Evolutionary conservation across 2,329 filamentous ascomycete species (phyloP), one percentile per base, ranked within the genome.

Genomic region (Setomelanomma holmii): DNA sequence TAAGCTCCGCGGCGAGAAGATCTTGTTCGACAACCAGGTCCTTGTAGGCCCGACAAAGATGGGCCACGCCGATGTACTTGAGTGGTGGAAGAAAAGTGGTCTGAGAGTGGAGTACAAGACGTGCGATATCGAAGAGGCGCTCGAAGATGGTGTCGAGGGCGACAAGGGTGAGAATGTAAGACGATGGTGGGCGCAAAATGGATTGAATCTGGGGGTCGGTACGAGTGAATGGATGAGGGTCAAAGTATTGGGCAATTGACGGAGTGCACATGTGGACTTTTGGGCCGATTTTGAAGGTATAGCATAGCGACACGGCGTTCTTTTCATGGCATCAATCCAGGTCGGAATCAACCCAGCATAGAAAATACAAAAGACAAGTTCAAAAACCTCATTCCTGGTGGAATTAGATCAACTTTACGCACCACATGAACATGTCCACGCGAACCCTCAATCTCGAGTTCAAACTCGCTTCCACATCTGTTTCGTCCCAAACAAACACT

Each of bases 61-160:
- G 69, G 91, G 91, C 4, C 89, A 96, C 71, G 85, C 92, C 3
- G 82, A 86, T 30, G 91, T 96, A 19, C 79, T 98, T 6, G 91
- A 96, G 71, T 97, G 93, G 93, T 97, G 93, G 93, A 89, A 90
- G 67, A 82, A 82, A 46, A 89, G 87, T 63, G 86, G 87, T 0
- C 82, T 93, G 62, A 83, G 85, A 45, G 92, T 97, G 21, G 91
- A 96, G 74, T 97, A 96, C 75, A 93, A 93, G 73, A 96, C 91
- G 1, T 96, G 92, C 73, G 92, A 96, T 73, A 95, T 98, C 55
- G 93, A 97, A 72, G 93, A 97, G 76, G 93, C 93, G 0, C 81
- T 97, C 34, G 93, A 97, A 72, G 93, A 96, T 71, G 90, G 91
- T 19, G 84, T 93, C 4, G 84, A 85, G 33, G 84, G 80, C 1